Base-by-base conservation (phyloP, 192 early-diverging fungal species). In the Linnemannia zychae region DNA sequence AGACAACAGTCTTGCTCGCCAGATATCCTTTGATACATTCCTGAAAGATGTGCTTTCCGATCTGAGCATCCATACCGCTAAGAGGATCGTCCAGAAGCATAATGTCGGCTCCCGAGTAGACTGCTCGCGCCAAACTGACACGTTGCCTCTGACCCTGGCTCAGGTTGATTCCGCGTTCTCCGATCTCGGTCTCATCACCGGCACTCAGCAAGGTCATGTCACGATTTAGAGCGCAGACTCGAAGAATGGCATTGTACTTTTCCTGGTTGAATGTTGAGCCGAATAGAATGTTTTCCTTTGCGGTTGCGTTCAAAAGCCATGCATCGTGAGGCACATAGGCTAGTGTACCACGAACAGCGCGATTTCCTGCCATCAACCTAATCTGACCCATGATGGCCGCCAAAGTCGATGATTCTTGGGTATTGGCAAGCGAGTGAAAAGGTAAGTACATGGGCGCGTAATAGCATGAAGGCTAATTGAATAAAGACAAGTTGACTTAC, bases 281-380 rank as follows among this genome's bases (percentile, higher is more conserved):
- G 88, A 98, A 96, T 37, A 96, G 52, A 88, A 97, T 93, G 76
- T 98, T 98, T 11, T 93, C 93, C 24, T 92, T 90, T n/a, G 97
- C 82, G 1, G 95, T 93, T 3, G 90, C 82, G 80, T 95, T 96
- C 65, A 95, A 77, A 11, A 96, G 75, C 93, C 95, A 96, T 0
- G 92, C 92, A 76, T 92, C 91, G 75, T 95, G 94, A 18, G 91
- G 89, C 46, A 92, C 89, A 88, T 93, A 94, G 17, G 90, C 89
- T 4, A 91, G 87, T 44, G 89, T 88, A 20, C 94, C 93, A 75
- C 87, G 89, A 57, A 95, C 75, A 46, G 81, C 88, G 6, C 89
- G 69, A 16, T 71, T 76, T 70, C 94, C 94, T 60, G 72, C 77
- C 33, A 84, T 66, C 72, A 87, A 80, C 34, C 88, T 91, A 24